phyloP scores from a whole-genome alignment of 257 asterid species.

The Solanum piurae region DNA sequence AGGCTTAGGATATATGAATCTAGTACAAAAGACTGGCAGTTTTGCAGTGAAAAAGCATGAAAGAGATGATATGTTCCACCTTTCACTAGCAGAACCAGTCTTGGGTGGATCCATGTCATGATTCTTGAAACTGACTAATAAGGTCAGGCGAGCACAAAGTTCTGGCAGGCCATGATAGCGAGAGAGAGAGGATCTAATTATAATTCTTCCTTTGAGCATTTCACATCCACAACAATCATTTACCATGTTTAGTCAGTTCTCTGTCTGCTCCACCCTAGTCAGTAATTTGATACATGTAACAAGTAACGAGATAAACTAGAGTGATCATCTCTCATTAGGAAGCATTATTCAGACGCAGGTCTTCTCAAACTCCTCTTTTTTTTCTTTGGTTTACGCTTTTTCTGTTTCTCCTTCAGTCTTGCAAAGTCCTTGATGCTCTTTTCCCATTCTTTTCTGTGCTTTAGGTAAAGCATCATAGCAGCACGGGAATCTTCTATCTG shows the following conservation, averaged over 20 bases:
- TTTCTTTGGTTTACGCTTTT: conserved; percentile 41
- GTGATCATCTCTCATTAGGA: not conserved
- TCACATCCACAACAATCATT: not conserved
- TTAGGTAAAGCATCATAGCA: conserved; percentile 78
- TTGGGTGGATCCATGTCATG: not conserved
- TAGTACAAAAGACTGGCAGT: not conserved
- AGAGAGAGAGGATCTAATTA: not conserved
- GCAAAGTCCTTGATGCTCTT: conserved; percentile 47
- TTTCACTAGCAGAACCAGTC: not conserved
- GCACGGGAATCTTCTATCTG: conserved; percentile 93
- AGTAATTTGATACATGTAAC: not conserved
- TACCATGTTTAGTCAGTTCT: not conserved
- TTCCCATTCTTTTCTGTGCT: conserved; percentile 64
- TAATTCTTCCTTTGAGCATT: not conserved
- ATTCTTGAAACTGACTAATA: not conserved
- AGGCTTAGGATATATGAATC: not conserved
- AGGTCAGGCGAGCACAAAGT: not conserved
- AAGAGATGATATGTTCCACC: not conserved
- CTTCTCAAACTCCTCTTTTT: conserved; percentile 12
- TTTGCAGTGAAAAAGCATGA: not conserved
- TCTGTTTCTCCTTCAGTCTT: conserved; percentile 51
- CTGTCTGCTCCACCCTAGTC: not conserved
- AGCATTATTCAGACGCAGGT: conserved; percentile 1
- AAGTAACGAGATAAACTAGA: not conserved
- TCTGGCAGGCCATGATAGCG: not conserved